Evolutionary conservation across 805 yeast genomes (phyloP), one percentile per base, ranked within the genome.

Genomic region (Starmerella asiatica): DNA sequence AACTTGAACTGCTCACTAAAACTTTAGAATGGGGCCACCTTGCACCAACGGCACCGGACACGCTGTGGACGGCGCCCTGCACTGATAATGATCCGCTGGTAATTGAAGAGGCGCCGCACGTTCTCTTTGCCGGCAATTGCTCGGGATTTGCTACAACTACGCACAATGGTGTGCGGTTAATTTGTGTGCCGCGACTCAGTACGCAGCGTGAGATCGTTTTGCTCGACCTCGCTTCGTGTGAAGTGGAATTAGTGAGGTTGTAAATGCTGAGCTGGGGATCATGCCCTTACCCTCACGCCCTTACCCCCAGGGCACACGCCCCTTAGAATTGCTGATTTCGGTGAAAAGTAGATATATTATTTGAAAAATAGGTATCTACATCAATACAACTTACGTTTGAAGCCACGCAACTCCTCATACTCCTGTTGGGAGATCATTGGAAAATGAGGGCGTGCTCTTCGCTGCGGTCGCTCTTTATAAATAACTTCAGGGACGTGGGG

Each of bases 11-110:
- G 51, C 67, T 88, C 63, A 80, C 76, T 49, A 66, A 74, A 14
- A 79, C 82, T 0, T 54, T 91, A 28, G 61, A 64, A 34, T 86
- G 95, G 94, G 88, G 85, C 52, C 83, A 83, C 53, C 65, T 82
- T 19, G 76, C 82, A 1, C 98, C 98, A 2, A 85, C 96, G 0
- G 93, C 95, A 1, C 98, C 98, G 0, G 97, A 91, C 54, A 91
- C 98, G 0, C 61, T 91, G 32, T 79, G 86, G 69, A 76, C 93
- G 48, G 85, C 83, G 51, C 96, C 98, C 1, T 86, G 68, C 52
- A 69, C 70, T 9, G 72, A 74, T 20, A 52, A 55, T 2, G 97
- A 91, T 57, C 97, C 97, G 3, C 84, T 88, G 57, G 62, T 91
- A n/a, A 42, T 63, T 8, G 62, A 62, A 8, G 82, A 81, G 52